Base-by-base conservation (phyloP, 1,284 basidiomycete species). In the Trichosporon sp. region DNA sequence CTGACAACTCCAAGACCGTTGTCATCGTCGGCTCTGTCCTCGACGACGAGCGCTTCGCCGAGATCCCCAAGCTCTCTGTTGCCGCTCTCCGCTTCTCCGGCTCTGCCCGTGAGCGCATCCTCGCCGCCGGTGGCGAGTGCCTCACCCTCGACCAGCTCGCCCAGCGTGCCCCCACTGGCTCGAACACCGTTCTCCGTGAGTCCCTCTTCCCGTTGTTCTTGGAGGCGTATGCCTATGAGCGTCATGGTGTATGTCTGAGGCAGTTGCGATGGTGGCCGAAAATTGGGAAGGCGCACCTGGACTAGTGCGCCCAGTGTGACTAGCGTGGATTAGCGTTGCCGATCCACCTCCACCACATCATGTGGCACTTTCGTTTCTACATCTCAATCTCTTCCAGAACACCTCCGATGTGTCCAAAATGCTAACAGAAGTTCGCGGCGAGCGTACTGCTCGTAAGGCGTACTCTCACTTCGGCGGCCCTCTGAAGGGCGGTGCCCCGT, bases 111-210 rank as follows among this genome's bases (percentile, higher is more conserved):
- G 96, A 94, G 84, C 91, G 97, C 78, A 98, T 99, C 85, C 85
- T 94, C 81, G 94, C 93, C 83, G 93, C 95, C 71, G 96, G 96
- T 78, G 96, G 96, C 82, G 96, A 99, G 87, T 89, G 88, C 76
- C 84, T 99, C 79, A 99, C 97, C 76, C 89, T 99, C 78, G 96
- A 99, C 86, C 96, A 98, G 86, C 92, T 99, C 77, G 96, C 96
- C 70, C 86, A 94, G 76, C 91, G 96, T 75, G 90, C 94, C 73
- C 96, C 96, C 51, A 98, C 93, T 70, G 96, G 97, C 76, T 88
- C 92, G 77, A 98, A 98, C 90, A 98, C 96, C 68, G 88, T 99
- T 76, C 87, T 99, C 77, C 66, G 70, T 71, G 65, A 69, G 70
- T 69, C 14, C 14, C 40, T 38, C 40, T 12, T 43, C 12, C 10